Percentiles rank a stretch among this genome's conserved stretches.
Evolutionary conservation across 2,329 filamentous ascomycete species (phyloP).

Genomic region (Mycosphaerella sp.): DNA sequence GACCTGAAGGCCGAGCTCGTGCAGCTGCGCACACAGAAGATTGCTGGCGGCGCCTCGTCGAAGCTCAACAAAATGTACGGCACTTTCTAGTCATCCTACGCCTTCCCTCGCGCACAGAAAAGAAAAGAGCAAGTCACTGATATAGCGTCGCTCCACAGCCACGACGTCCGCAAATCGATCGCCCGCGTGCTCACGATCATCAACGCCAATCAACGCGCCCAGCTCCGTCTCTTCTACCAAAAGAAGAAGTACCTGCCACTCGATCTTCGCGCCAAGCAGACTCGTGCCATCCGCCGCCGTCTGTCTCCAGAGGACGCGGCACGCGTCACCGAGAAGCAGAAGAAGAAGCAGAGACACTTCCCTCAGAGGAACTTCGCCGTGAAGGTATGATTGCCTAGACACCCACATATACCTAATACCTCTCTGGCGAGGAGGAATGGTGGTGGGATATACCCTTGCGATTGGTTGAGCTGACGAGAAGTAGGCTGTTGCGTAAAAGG

Average conservation of each 20-base stretch:
- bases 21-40: slow-evolving; percentile 97
- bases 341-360: slow-evolving; percentile 95
- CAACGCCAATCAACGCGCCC: slow-evolving; percentile 98
- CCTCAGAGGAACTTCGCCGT: slow-evolving; percentile 98
- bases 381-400: slow-evolving; percentile 59
- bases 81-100: too few species aligned
- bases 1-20: slow-evolving; percentile 96
- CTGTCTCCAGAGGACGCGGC: slow-evolving; percentile 86
- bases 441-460: slow-evolving; percentile 6
- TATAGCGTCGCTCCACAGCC: slow-evolving; percentile 48
- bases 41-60: slow-evolving; percentile 80
- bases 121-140: slow-evolving; percentile 5
- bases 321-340: slow-evolving; percentile 83
- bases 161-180: slow-evolving; percentile 99
- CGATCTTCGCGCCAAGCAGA: slow-evolving; percentile 97
- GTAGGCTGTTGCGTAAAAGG: slow-evolving; percentile 5
- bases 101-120: slow-evolving; percentile 1
- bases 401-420: slow-evolving; percentile 13
- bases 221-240: slow-evolving; percentile 99
- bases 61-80: slow-evolving; percentile 97
- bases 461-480: slow-evolving; percentile 1
- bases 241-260: slow-evolving; percentile 99
- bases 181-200: slow-evolving; percentile 98
- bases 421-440: slow-evolving; percentile 12
- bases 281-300: slow-evolving; percentile 92